Percentiles rank a stretch among this genome's conserved stretches.
Evolutionary conservation across 208 protist genomes (phyloP).

Genomic region (Chromosphaera perkinsii): DNA sequence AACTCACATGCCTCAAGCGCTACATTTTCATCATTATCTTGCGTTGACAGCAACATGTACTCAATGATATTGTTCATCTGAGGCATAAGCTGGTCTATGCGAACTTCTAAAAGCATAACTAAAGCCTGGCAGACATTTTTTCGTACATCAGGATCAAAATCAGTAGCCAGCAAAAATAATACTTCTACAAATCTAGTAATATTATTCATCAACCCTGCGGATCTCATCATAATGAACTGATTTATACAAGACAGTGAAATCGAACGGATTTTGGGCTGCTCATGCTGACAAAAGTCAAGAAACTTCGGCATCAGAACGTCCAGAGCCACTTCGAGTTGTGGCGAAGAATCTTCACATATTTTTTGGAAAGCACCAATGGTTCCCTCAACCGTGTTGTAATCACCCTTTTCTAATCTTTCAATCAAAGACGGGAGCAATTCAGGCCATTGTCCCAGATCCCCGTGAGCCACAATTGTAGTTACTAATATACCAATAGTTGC

Average conservation of each 20-base stretch:
- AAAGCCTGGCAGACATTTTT: conserved; percentile 17
- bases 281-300: neutral
- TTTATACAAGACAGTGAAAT: neutral
- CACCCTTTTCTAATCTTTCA: neutral
- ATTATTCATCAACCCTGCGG: neutral
- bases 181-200: neutral
- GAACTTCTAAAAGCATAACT: conserved; percentile 10
- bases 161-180: neutral
- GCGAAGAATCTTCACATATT: conserved; percentile 15
- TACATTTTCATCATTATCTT: conserved; percentile 13
- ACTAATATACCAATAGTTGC: conserved; percentile 22
- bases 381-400: neutral
- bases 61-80: conserved; percentile 23
- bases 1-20: conserved; percentile 30
- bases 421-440: neutral
- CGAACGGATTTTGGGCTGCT: neutral
- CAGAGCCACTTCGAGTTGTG: neutral
- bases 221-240: conserved; percentile 13
- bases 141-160: neutral
- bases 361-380: conserved; percentile 10
- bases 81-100: conserved; percentile 13
- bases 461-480: conserved; percentile 3
- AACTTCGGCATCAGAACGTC: conserved; percentile 13
- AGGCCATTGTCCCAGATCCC: neutral
- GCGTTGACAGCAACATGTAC: conserved; percentile 27